These are phyloP conservation scores for Saitozyma podzolica DNA, from an alignment of 768 basidiomycete species.

Conservation along the genomic window DNA sequence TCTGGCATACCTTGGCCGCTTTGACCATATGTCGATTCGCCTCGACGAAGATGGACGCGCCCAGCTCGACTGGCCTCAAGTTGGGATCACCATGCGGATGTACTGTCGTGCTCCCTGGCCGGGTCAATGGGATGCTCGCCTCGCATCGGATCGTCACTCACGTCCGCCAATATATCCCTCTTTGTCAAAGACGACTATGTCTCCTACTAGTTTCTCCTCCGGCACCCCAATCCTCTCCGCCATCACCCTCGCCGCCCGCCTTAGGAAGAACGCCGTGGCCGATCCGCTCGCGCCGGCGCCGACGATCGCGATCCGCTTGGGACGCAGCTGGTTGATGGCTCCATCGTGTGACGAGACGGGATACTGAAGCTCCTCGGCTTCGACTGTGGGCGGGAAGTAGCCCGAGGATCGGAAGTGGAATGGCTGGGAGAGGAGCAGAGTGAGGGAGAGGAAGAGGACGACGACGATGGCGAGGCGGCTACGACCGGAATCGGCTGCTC, in stretches of 20 bases:
- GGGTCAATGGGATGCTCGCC: not conserved
- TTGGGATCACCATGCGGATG: slow-evolving; percentile 67
- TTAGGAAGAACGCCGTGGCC: slow-evolving; percentile 63
- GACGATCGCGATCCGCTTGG: slow-evolving; percentile 71
- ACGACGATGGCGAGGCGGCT: not conserved
- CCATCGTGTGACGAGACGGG: slow-evolving; percentile 3
- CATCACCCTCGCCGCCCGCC: slow-evolving; percentile 80
- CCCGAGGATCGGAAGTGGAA: not conserved
- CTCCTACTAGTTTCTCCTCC: slow-evolving; percentile 63
- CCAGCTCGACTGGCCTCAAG: slow-evolving; percentile 72
- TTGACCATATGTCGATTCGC: slow-evolving; percentile 69
- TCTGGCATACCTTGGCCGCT: slow-evolving; percentile 64
- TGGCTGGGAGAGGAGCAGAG: slow-evolving; percentile 5
- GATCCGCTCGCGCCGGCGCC: slow-evolving; percentile 87
- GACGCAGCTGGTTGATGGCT: slow-evolving; percentile 12
- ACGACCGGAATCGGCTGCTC: not conserved
- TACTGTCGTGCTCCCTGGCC: slow-evolving; percentile 71
- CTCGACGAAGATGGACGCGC: slow-evolving; percentile 79
- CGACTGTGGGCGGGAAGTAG: too few relatives aligned
- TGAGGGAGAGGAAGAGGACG: slow-evolving; percentile 2
- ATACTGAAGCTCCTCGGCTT: too few relatives aligned
- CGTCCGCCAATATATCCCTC: slow-evolving; percentile 77
- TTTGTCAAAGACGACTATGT: slow-evolving; percentile 82
- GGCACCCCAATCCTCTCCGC: slow-evolving; percentile 55
- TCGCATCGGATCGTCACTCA: slow-evolving; percentile 51